Percentiles rank a stretch among this genome's conserved stretches.
These are phyloP conservation scores for Otatea glauca DNA, from an alignment of 176 grass and related monocot genomes.

Conservation along the genomic window DNA sequence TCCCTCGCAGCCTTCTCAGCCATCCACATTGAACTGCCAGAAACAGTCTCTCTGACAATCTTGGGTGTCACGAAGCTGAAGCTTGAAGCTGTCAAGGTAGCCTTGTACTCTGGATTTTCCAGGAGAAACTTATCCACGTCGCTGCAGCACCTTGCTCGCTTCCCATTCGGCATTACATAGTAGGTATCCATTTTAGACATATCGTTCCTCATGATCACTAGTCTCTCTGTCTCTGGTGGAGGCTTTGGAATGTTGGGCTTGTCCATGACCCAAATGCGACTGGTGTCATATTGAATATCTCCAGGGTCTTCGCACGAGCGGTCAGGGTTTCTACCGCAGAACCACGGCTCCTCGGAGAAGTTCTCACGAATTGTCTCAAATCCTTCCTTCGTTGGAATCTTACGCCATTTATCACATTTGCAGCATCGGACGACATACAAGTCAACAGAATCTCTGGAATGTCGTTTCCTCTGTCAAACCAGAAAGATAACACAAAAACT, in stretches of 20 bases:
- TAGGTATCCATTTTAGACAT: slow-evolving; percentile 61
- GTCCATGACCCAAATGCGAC: slow-evolving; percentile 57
- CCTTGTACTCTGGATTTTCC: slow-evolving; percentile 46
- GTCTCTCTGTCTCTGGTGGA: slow-evolving; percentile 45
- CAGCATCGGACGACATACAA: slow-evolving; percentile 52
- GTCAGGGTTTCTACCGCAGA: slow-evolving; percentile 43
- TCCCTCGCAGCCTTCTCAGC: slow-evolving; percentile 1
- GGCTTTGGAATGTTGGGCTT: slow-evolving; percentile 58
- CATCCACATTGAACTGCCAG: slow-evolving; percentile 27
- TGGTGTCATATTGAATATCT: slow-evolving; percentile 55
- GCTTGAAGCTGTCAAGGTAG: slow-evolving; percentile 39
- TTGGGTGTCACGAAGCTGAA: slow-evolving; percentile 62
- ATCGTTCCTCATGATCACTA: slow-evolving; percentile 48
- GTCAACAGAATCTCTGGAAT: slow-evolving; percentile 24
- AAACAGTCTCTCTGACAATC: slow-evolving; percentile 45
- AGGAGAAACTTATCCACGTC: slow-evolving; percentile 62
- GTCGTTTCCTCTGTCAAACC: slow-evolving; percentile 35
- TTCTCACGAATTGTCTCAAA: slow-evolving; percentile 50
- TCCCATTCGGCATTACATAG: slow-evolving; percentile 63
- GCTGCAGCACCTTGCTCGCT: slow-evolving; percentile 20
- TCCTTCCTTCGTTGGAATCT: slow-evolving; percentile 54
- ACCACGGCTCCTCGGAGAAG: slow-evolving; percentile 54
- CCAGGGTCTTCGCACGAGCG: slow-evolving; percentile 54
- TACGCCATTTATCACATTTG: slow-evolving; percentile 58
- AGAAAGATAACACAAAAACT: neutral